Evolutionary conservation across 2,329 filamentous ascomycete species (phyloP), one percentile per base, ranked within the genome.

Genomic region (Alternaria arbusti): DNA sequence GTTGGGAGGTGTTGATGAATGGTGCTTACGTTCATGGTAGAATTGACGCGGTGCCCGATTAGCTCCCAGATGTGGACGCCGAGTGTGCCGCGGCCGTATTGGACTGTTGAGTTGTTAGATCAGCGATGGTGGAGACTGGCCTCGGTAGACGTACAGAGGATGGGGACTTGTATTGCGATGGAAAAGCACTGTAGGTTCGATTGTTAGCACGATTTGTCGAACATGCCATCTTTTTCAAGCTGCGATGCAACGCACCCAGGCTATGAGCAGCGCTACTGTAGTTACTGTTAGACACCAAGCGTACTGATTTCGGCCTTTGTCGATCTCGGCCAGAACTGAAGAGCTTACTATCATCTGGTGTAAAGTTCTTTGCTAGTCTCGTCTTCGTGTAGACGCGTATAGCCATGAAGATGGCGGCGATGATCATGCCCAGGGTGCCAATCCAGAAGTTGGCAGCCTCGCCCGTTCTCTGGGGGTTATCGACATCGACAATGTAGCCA

Each of bases 381-480:
- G 65, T 22, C 54, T 77, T 77, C 2, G 70, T 69, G 49, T 76
- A 77, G 15, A 77, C 45, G 11, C 74, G 66, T 47, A 74, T 67
- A 4, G 63, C 23, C 17, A 77, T 47, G 47, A 77, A 72, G 0
- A 73, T 11, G 9, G 72, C 25, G 2, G 71, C 52, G 6, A 75
- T 7, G n/a, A 69, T 52, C 52, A 71, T 70, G 11, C 73, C 73
- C 10, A 76, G 45, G 3, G 47, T 63, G 3, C 69, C 68, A 4
- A 76, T 56, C 32, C 63, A 66, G 49, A 75, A 68, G 4, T 74
- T 66, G 0, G 64, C 62, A 6, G 56, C 56, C n/a, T 63, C 57
- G 3, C 62, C 66, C 12, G 28, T 47, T 43, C 64, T 64, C 20
- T 68, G 61, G 0, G 75, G 75, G 6, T 76, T 67, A 9, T 66